phyloP scores from a whole-genome alignment of 768 basidiomycete species.

The Gautieria morchelliformis region DNA sequence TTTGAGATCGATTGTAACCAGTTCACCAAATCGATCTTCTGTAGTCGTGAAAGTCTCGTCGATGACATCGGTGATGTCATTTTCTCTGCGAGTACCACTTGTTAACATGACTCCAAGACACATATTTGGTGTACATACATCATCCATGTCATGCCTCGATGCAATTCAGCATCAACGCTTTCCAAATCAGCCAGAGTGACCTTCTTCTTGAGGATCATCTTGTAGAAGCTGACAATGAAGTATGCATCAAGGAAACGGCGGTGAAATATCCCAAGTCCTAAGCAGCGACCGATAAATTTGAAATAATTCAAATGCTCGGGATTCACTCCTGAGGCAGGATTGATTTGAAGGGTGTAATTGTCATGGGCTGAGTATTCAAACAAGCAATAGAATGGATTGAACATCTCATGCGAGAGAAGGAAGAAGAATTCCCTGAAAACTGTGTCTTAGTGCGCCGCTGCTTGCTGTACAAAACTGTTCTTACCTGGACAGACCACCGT shows the following conservation, averaged over 20 bases:
- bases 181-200: slow-evolving; percentile 89
- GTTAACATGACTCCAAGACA: slow-evolving; percentile 12
- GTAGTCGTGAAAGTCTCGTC: slow-evolving; percentile 96
- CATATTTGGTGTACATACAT: slow-evolving; percentile 46
- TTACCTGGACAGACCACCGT: slow-evolving; percentile 93
- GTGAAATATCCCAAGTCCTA: slow-evolving; percentile 97
- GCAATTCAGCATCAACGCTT: slow-evolving; percentile 91
- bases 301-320: slow-evolving; percentile 99
- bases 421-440: slow-evolving; percentile 93
- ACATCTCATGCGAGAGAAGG: slow-evolving; percentile 99
- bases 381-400: slow-evolving; percentile 99
- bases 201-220: slow-evolving; percentile 99
- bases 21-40: slow-evolving; percentile 96
- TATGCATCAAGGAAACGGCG: slow-evolving; percentile 98
- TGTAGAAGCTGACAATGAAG: slow-evolving; percentile 99
- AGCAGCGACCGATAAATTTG: slow-evolving; percentile 96
- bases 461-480: slow-evolving; percentile 15
- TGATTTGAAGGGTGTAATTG: slow-evolving; percentile 99
- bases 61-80: slow-evolving; percentile 96
- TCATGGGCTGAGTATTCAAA: slow-evolving; percentile 99
- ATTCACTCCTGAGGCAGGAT: slow-evolving; percentile 95
- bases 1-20: slow-evolving; percentile 93
- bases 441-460: slow-evolving; percentile 1
- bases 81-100: slow-evolving; percentile 51
- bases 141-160: slow-evolving; percentile 98